Evolutionary conservation across 1,139 yeast species (phyloP).

Genomic region (Hanseniaspora gamundiae): DNA sequence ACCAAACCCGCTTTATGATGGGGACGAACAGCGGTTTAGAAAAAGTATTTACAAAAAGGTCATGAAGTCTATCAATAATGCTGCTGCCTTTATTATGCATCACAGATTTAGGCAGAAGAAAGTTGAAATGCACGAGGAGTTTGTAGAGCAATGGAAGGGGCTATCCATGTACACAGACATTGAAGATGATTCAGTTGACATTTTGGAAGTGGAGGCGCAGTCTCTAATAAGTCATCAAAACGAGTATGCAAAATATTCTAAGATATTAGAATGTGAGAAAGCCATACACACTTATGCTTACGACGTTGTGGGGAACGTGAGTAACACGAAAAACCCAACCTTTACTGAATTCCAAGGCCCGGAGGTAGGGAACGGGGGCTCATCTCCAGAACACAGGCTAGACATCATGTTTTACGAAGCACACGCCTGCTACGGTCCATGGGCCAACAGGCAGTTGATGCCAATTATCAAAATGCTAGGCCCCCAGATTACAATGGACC

Average conservation of each 20-base stretch:
- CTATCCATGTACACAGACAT: constrained; percentile 27
- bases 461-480: constrained; percentile 54
- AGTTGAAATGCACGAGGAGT: not conserved
- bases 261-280: constrained; percentile 50
- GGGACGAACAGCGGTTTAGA: not conserved
- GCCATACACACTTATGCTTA: constrained; percentile 48
- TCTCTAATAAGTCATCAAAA: constrained; percentile 16
- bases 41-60: not conserved
- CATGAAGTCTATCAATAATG: not conserved
- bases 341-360: constrained; percentile 27
- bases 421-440: constrained; percentile 79
- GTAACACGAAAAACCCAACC: constrained; percentile 25
- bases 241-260: constrained; percentile 79
- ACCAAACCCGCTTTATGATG: constrained; percentile 51
- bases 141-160: constrained; percentile 30
- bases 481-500: constrained; percentile 56
- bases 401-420: constrained; percentile 50
- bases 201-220: constrained; percentile 17
- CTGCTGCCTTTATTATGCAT: not conserved
- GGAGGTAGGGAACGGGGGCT: constrained; percentile 42
- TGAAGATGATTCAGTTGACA: constrained; percentile 17
- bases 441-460: constrained; percentile 81
- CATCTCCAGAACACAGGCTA: constrained; percentile 56
- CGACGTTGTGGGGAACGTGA: constrained; percentile 60
- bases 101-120: not conserved